Evolutionary conservation across 1,284 basidiomycete species (phyloP).

Genomic region (Cutaneotrichosporon cavernicola): DNA sequence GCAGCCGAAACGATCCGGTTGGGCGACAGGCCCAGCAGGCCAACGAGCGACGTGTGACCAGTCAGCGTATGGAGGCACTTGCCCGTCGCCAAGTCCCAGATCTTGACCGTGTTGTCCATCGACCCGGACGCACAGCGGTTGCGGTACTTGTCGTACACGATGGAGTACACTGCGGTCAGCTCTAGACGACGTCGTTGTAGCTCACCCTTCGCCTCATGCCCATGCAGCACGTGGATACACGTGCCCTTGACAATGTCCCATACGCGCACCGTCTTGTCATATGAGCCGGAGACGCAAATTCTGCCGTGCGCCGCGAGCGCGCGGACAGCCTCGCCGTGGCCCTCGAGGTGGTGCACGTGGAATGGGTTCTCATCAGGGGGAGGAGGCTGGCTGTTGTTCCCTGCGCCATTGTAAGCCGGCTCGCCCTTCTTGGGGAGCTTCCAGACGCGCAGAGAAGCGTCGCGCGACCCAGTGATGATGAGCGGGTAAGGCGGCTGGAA

Average conservation of each 20-base stretch:
- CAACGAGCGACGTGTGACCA: constrained; percentile 85
- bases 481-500: constrained; percentile 61
- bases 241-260: constrained; percentile 91
- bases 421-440: constrained; percentile 76
- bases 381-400: background rate
- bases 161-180: constrained; percentile 71
- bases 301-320: constrained; percentile 86
- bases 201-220: constrained; percentile 86
- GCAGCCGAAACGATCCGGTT: constrained; percentile 88
- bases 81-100: constrained; percentile 83
- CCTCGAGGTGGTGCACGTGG: constrained; percentile 76
- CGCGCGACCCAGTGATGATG: constrained; percentile 89
- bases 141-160: constrained; percentile 77
- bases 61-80: constrained; percentile 73
- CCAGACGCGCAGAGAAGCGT: constrained; percentile 88
- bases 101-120: constrained; percentile 91
- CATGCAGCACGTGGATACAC: constrained; percentile 74
- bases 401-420: constrained; percentile 54
- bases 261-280: constrained; percentile 86
- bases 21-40: constrained; percentile 79
- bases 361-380: constrained; percentile 75
- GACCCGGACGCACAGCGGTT: constrained; percentile 90
- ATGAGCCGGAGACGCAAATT: constrained; percentile 89
- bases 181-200: background rate
- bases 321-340: constrained; percentile 86